These are phyloP conservation scores for Aspergillus ruber DNA, from an alignment of 2,329 filamentous ascomycete genomes.

Conservation along the genomic window DNA sequence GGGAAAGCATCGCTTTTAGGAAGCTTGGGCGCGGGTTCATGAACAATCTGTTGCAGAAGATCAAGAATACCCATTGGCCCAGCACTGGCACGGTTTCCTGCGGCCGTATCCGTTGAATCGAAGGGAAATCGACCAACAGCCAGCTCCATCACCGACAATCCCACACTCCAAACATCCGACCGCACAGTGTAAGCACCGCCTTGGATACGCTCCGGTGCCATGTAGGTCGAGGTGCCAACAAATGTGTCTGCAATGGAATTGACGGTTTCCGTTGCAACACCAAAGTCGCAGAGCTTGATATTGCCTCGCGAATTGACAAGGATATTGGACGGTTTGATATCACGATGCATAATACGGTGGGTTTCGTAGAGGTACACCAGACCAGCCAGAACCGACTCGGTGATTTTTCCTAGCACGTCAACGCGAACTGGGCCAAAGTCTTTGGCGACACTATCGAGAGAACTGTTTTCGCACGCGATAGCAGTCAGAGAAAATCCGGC, in stretches of 20 bases:
- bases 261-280: constrained; percentile 94
- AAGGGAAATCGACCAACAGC: constrained; percentile 98
- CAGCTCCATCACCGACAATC: constrained; percentile 89
- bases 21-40: constrained; percentile 86
- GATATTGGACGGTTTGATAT: constrained; percentile 98
- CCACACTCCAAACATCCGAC: constrained; percentile 98
- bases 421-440: constrained; percentile 93
- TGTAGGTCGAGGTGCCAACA: constrained; percentile 97
- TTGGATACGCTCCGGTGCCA: constrained; percentile 97
- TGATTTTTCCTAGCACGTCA: constrained; percentile 94
- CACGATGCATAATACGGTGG: constrained; percentile 97
- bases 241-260: constrained; percentile 98
- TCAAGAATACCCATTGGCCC: constrained; percentile 91
- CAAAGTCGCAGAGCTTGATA: constrained; percentile 98
- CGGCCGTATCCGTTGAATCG: constrained; percentile 71
- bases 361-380: constrained; percentile 91
- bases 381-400: constrained; percentile 87
- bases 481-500: not conserved
- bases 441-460: constrained; percentile 87
- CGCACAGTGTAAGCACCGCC: constrained; percentile 96
- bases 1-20: constrained; percentile 98
- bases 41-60: constrained; percentile 91
- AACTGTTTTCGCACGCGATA: constrained; percentile 46
- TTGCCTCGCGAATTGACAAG: constrained; percentile 87
- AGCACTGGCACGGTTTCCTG: constrained; percentile 57